phyloP scores from a whole-genome alignment of 192 early-diverging fungal species.

The Umbelopsis sp. region DNA sequence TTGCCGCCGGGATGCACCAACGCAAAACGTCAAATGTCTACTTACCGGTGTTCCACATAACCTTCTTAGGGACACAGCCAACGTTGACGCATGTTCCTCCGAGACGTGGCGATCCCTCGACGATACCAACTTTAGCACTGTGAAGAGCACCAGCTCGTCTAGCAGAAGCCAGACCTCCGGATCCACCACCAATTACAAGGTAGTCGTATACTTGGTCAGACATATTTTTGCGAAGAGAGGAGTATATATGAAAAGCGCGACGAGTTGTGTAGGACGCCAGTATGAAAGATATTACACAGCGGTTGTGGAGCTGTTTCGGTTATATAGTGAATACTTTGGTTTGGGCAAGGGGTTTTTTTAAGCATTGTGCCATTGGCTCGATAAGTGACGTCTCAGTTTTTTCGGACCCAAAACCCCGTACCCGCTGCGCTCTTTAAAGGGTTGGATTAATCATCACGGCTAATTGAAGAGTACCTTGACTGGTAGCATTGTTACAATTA shows the following conservation, averaged over 20 bases:
- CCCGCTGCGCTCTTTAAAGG: too few relatives aligned
- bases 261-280: constrained; percentile 21
- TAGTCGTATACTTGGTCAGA: constrained; percentile 71
- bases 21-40: neutral
- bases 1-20: neutral
- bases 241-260: constrained; percentile 24
- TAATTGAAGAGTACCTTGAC: too few relatives aligned
- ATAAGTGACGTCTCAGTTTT: too few relatives aligned
- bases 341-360: too few relatives aligned
- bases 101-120: constrained; percentile 79
- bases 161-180: constrained; percentile 90
- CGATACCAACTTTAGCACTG: constrained; percentile 87
- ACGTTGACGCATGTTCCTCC: constrained; percentile 96
- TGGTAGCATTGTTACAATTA: too few relatives aligned
- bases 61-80: constrained; percentile 90
- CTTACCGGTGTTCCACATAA: constrained; percentile 93
- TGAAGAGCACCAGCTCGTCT: constrained; percentile 85
- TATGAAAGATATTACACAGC: neutral
- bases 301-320: too few relatives aligned
- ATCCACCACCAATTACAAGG: constrained; percentile 95
- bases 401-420: too few relatives aligned
- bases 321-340: too few relatives aligned
- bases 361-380: too few relatives aligned
- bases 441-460: too few relatives aligned
- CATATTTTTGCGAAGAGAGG: constrained; percentile 25